These are phyloP conservation scores for Penicillium sp. DNA, from an alignment of 2,329 filamentous ascomycete genomes.

Conservation along the genomic window DNA sequence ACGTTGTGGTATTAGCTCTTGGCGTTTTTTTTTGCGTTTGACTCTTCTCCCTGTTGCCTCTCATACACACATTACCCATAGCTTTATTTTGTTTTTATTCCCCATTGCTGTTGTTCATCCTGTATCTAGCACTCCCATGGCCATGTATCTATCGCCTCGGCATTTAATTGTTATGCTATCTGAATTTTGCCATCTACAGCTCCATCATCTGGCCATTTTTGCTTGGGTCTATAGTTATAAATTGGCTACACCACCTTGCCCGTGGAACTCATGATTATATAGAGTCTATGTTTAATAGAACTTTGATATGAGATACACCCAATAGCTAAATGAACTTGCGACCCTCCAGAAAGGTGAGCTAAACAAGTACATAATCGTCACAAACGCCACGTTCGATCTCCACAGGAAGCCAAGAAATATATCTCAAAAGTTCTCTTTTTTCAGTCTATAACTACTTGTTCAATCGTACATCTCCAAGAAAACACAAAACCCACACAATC, in stretches of 20 bases:
- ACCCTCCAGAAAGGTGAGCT: background rate
- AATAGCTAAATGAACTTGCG: too few species aligned
- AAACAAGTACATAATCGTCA: too few species aligned
- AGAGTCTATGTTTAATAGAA: background rate
- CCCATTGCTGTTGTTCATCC: background rate
- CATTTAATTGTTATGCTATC: background rate
- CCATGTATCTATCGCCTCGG: background rate
- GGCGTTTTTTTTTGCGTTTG: background rate
- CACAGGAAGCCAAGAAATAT: background rate
- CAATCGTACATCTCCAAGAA: background rate
- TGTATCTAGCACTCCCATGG: background rate
- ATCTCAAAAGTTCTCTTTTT: background rate
- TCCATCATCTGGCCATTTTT: background rate
- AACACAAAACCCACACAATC: background rate
- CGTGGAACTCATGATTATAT: background rate
- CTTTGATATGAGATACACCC: background rate
- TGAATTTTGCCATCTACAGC: background rate
- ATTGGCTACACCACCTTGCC: background rate
- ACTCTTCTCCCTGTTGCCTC: background rate
- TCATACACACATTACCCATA: background rate
- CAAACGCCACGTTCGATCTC: too few species aligned
- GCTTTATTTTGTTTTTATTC: constrained; percentile 1
- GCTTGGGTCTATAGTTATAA: background rate
- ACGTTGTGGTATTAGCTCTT: background rate
- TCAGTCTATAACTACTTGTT: too few species aligned